Conservation (phyloP, 2,329 filamentous ascomycete genomes). For the Lachnellula subtilissima region DNA sequence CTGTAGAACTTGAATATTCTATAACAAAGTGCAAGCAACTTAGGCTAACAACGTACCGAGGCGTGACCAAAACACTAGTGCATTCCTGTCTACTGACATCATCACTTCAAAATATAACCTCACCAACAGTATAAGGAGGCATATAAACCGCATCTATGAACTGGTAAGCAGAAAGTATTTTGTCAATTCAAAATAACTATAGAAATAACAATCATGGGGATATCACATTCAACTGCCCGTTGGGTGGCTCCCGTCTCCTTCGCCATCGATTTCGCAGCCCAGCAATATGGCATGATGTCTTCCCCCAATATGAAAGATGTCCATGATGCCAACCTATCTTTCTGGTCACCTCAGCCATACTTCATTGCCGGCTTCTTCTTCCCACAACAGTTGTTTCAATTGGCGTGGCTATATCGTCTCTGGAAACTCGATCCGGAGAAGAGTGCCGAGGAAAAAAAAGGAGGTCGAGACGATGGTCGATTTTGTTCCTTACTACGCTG, state of each 20-base stretch:
- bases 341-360: slow-evolving; percentile 53
- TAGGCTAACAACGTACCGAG: not conserved
- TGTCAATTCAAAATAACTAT: not conserved
- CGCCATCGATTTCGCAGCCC: slow-evolving; percentile 51
- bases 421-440: slow-evolving; percentile 43
- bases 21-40: not conserved
- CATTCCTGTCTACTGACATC: slow-evolving; percentile 6
- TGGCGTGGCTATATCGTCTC: slow-evolving; percentile 53
- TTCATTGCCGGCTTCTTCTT: slow-evolving; percentile 59
- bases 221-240: slow-evolving; percentile 48
- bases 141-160: not conserved
- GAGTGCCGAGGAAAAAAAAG: slow-evolving; percentile 32
- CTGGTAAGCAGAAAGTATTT: not conserved
- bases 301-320: slow-evolving; percentile 55
- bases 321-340: slow-evolving; percentile 53
- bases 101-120: not conserved
- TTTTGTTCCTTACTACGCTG: slow-evolving; percentile 49
- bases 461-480: slow-evolving; percentile 47
- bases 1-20: not conserved
- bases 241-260: slow-evolving; percentile 52
- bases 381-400: slow-evolving; percentile 54
- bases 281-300: slow-evolving; percentile 55
- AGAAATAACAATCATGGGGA: slow-evolving; percentile 38
- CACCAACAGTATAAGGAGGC: not conserved
- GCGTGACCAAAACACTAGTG: not conserved